Evolutionary conservation across 1,284 basidiomycete species (phyloP).

Genomic region (Vanrija humicola): DNA sequence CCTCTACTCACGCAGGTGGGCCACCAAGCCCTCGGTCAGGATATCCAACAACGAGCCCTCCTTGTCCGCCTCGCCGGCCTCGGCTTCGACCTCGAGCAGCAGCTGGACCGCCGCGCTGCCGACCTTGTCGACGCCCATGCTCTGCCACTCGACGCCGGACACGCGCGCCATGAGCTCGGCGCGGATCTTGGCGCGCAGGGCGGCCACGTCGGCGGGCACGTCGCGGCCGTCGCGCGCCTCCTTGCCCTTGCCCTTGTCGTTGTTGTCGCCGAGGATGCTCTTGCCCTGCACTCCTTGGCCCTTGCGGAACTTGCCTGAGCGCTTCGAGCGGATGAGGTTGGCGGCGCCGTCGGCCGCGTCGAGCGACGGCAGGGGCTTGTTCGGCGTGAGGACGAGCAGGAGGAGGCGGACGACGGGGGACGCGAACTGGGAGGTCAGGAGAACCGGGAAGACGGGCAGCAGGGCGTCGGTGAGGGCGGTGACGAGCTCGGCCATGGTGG

Average conservation of each 20-base stretch:
- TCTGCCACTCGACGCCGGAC: conserved; percentile 70
- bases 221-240: conserved; percentile 35
- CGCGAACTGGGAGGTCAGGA: conserved; percentile 77
- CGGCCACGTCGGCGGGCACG: conserved; percentile 10
- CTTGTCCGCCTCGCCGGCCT: conserved; percentile 58
- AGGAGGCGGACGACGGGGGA: conserved; percentile 81
- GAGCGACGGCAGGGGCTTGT: conserved; percentile 51
- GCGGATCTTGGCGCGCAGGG: conserved; percentile 50
- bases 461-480: conserved; percentile 12
- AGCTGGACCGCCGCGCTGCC: conserved; percentile 80
- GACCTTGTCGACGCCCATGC: conserved; percentile 72
- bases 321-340: conserved; percentile 44
- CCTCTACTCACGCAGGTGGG: conserved; percentile 54
- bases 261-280: conserved; percentile 42
- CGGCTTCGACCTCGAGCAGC: conserved; percentile 70
- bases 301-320: conserved; percentile 45
- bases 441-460: conserved; percentile 58
- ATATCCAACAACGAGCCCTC: conserved; percentile 74
- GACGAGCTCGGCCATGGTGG: conserved; percentile 58
- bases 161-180: conserved; percentile 56
- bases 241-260: conserved; percentile 18
- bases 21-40: conserved; percentile 72
- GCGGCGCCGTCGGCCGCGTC: conserved; percentile 29
- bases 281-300: conserved; percentile 46
- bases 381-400: conserved; percentile 63